Evolutionary conservation across 1,284 basidiomycete genomes (phyloP).

Genomic region (Albatrellus sp.): DNA sequence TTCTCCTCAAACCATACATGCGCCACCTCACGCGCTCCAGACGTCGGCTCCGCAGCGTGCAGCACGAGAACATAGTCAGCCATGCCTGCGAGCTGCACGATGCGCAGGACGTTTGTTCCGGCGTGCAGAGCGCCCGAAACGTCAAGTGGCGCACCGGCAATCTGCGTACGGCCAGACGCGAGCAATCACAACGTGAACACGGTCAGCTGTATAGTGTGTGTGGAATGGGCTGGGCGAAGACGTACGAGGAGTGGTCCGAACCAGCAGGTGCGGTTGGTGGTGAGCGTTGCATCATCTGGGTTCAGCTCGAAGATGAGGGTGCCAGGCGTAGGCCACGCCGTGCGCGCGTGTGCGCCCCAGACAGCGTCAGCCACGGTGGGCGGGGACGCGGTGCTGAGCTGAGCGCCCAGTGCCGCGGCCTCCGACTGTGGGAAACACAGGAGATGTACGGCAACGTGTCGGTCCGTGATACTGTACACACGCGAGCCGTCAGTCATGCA

Average conservation of each 20-base stretch:
- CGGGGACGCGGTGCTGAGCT: conserved; percentile 12
- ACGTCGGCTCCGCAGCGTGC: conserved; percentile 14
- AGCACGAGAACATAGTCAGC: conserved; percentile 29
- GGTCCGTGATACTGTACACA: conserved; percentile 4
- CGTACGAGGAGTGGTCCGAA: background rate
- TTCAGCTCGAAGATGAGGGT: conserved; percentile 34
- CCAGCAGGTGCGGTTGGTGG: conserved; percentile 19
- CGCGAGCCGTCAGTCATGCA: conserved; percentile 4
- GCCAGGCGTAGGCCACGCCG: conserved; percentile 35
- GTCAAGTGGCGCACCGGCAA: conserved; percentile 20
- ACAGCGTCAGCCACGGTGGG: conserved; percentile 18
- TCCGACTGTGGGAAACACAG: conserved; percentile 24
- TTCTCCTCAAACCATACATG: too few species aligned
- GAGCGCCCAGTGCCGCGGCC: conserved; percentile 18
- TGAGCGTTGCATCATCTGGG: conserved; percentile 11
- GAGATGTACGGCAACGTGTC: conserved; percentile 25
- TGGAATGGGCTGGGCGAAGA: background rate
- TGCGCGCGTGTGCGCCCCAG: conserved; percentile 16
- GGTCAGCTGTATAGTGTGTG: conserved; percentile 18
- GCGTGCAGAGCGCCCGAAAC: conserved; percentile 25
- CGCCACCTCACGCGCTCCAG: background rate
- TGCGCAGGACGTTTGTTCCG: conserved; percentile 30
- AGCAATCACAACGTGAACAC: conserved; percentile 7
- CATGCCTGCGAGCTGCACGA: conserved; percentile 33
- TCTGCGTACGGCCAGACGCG: conserved; percentile 12